Evolutionary conservation across 768 basidiomycete genomes (phyloP), one percentile per base, ranked within the genome.

Genomic region (Holtermannia corniformis): DNA sequence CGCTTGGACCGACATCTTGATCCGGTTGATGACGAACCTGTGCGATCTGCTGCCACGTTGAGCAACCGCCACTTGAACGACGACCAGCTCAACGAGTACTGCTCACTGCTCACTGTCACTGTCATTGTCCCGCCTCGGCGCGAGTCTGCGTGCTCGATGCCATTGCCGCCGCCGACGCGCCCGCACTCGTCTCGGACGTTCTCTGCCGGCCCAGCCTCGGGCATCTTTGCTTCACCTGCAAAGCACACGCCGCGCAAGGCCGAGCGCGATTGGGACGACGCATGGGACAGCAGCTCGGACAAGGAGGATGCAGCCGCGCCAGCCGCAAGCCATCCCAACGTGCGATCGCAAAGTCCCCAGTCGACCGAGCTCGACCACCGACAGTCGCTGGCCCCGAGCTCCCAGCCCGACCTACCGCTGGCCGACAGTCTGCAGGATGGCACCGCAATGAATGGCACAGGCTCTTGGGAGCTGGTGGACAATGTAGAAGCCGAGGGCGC

Each of bases 251-350:
- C 44, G 47, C 47, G 32, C 50, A 40, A 26, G 27, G 51, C 47
- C 40, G 24, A 28, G 48, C 41, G 22, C 42, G 65, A 65, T 43
- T 72, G 70, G 70, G 68, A 69, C 13, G 68, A 72, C 48, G 68
- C 67, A 14, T 72, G 70, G 70, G 70, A 72, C 52, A 61, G 58
- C 14, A 58, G 55, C 12, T 67, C 65, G 1, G 70, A 72, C 42
- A 63, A 63, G 24, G 70, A 72, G 25, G 64, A 65, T 25, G 44
- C 55, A 42, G 16, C 41, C n/a, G 20, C 14, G 19, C 13, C 4
- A n/a, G 12, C 21, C 19, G 25, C 23, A 27, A 23, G 20, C 43
- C 10, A 42, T 7, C 13, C 20, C 23, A 10, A 41, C 41, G 26
- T 32, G 19, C 3, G 47, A n/a, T 14, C 41, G 43, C 3, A 43